Evolutionary conservation across 805 yeast genomes (phyloP).

Genomic region (Naumovozyma baii): DNA sequence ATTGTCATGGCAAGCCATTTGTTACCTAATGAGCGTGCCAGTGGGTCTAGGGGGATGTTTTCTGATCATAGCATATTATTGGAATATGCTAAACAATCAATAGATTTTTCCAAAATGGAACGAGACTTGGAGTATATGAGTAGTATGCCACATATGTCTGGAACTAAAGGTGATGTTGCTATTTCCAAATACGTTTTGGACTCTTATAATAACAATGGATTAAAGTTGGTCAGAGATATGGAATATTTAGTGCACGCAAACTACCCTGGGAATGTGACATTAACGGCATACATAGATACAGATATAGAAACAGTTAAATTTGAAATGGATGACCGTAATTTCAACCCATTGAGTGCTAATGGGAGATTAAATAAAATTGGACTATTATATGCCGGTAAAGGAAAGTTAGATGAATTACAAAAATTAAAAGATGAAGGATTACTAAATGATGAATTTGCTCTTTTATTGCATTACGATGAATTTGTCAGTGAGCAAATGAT

Average conservation of each 20-base stretch:
- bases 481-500: slow-evolving; percentile 41
- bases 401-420: slow-evolving; percentile 46
- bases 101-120: slow-evolving; percentile 50
- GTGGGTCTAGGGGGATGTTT: slow-evolving; percentile 45
- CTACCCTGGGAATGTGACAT: slow-evolving; percentile 33
- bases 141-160: slow-evolving; percentile 73
- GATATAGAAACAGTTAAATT: slow-evolving; percentile 3
- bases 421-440: slow-evolving; percentile 31
- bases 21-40: slow-evolving; percentile 35
- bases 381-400: slow-evolving; percentile 57
- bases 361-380: slow-evolving; percentile 44
- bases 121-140: slow-evolving; percentile 61
- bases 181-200: slow-evolving; percentile 56
- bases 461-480: slow-evolving; percentile 49
- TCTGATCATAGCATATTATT: slow-evolving; percentile 47
- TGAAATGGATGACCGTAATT: slow-evolving; percentile 31
- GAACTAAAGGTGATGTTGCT: slow-evolving; percentile 76
- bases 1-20: slow-evolving; percentile 49
- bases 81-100: slow-evolving; percentile 36
- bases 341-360: slow-evolving; percentile 55
- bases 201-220: slow-evolving; percentile 48
- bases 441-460: slow-evolving; percentile 39
- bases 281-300: background rate
- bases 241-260: slow-evolving; percentile 52
- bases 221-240: slow-evolving; percentile 33